phyloP scores from a whole-genome alignment of 2,329 filamentous ascomycete species.

The Scedosporium aurantiacum region DNA sequence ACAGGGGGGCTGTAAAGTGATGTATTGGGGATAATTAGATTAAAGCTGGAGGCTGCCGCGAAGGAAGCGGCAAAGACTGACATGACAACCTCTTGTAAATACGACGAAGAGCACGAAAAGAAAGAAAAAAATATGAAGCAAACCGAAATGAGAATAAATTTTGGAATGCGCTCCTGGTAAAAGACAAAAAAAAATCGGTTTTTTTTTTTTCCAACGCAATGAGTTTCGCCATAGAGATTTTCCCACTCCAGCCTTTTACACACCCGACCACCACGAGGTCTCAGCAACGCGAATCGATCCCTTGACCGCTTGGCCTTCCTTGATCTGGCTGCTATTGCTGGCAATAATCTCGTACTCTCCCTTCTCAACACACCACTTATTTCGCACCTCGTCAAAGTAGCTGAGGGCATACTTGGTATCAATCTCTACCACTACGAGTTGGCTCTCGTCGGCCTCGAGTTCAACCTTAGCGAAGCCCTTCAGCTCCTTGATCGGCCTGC shows the following conservation, averaged over 20 bases:
- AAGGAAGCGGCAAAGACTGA: no score
- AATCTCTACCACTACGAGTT: conserved; percentile 43
- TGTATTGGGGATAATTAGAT: no score
- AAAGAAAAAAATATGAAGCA: background rate
- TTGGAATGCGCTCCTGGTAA: no score
- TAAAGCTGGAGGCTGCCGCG: no score
- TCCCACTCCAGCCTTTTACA: conserved; percentile 25
- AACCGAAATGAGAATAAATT: background rate
- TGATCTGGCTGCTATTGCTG: conserved; percentile 42
- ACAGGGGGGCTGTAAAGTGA: no score
- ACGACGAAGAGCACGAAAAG: background rate
- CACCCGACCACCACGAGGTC: conserved; percentile 57
- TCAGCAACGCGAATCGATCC: conserved; percentile 45
- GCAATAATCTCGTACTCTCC: conserved; percentile 55
- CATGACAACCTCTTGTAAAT: background rate
- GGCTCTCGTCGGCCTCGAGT: conserved; percentile 47
- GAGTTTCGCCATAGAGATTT: background rate
- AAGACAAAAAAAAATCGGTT: no score
- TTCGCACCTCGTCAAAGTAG: conserved; percentile 59
- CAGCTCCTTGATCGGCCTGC: conserved; percentile 49
- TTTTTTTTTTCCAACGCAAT: no score
- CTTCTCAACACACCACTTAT: conserved; percentile 55
- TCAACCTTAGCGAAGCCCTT: conserved; percentile 56
- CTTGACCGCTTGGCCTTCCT: conserved; percentile 33
- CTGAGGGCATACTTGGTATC: conserved; percentile 54